phyloP scores from a whole-genome alignment of 768 basidiomycete species.

The Rhizopogon roseolus region DNA sequence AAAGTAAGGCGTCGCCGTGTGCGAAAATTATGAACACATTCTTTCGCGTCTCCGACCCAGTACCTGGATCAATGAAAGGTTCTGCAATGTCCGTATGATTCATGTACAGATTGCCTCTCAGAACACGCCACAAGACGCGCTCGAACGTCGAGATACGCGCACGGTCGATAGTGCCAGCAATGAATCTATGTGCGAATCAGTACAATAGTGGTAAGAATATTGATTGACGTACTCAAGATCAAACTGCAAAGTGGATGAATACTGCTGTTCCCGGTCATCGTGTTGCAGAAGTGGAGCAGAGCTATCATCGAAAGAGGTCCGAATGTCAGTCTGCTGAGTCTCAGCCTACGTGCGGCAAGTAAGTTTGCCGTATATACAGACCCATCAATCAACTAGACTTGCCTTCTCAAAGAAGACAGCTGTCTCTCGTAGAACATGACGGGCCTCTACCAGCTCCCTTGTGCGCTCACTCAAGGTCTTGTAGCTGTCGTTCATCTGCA shows the following conservation, averaged over 20 bases:
- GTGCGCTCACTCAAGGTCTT: constrained; percentile 82
- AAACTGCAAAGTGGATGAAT: constrained; percentile 53
- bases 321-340: constrained; percentile 70
- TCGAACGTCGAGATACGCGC: constrained; percentile 90
- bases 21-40: constrained; percentile 99
- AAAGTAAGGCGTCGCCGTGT: constrained; percentile 85
- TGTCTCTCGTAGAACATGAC: constrained; percentile 92
- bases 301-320: constrained; percentile 89
- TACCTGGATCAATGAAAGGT: constrained; percentile 84
- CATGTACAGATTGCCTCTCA: constrained; percentile 98
- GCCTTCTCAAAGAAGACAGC: constrained; percentile 94
- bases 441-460: constrained; percentile 86
- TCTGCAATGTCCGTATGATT: constrained; percentile 95
- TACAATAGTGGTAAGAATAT: neutral
- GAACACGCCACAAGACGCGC: constrained; percentile 95
- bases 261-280: constrained; percentile 77
- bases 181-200: constrained; percentile 53
- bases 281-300: constrained; percentile 87
- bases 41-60: constrained; percentile 84
- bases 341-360: constrained; percentile 53
- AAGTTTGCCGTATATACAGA: constrained; percentile 3
- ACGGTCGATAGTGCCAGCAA: constrained; percentile 95
- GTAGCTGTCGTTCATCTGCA: constrained; percentile 92
- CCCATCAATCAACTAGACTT: constrained; percentile 14
- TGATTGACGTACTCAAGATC: constrained; percentile 74